Base-by-base conservation (phyloP, 2,329 filamentous ascomycete species). In the Venturia nashicola region DNA sequence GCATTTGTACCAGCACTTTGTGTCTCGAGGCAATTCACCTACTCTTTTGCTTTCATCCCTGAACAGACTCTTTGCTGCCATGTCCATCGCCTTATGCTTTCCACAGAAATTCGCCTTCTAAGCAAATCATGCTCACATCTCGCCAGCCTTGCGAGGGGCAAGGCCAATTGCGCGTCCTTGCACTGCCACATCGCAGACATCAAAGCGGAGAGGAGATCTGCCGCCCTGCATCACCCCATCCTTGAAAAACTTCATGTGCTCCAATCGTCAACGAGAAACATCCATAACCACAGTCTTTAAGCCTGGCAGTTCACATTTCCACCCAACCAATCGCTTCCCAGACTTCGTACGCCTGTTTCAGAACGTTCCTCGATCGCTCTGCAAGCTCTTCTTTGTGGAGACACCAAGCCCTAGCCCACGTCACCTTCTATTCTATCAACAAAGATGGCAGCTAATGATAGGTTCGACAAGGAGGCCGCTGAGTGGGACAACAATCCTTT, bases 401-500 rank as follows among this genome's bases (percentile, higher is more conserved):
- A n/a, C 27, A 11, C 20, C 27, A 14, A 57, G 32, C 51, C 51
- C 32, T 36, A 36, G 8, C 4, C 34, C 2, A 57, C 51, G 51
- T 57, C 36, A 20, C 7, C 51, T 36, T 12, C 18, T 6, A n/a
- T n/a, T 36, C 32, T 20, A 36, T 3, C 27, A 7, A 36, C 40
- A 18, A 11, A 18, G 9, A 57, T 57, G 51, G 51, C 51, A 32
- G 34, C 48, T 18, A 63, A 57, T 18, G 48, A 63, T 32, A 80
- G 82, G 62, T 85, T 85, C 76, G 83, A 80, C 67, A 72, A 75
- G 48, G 80, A 83, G 70, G 82, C 82, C 1, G 76, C 77, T 4
- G 74, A 74, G 23, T 84, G 82, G 82, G 82, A 84, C 69, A 73
- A 70, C 46, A 83, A 84, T 67, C 78, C 78, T 0, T 76, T 77